Evolutionary conservation across 805 yeast species (phyloP), one percentile per base, ranked within the genome.

Genomic region (Suhomyces prunicola): DNA sequence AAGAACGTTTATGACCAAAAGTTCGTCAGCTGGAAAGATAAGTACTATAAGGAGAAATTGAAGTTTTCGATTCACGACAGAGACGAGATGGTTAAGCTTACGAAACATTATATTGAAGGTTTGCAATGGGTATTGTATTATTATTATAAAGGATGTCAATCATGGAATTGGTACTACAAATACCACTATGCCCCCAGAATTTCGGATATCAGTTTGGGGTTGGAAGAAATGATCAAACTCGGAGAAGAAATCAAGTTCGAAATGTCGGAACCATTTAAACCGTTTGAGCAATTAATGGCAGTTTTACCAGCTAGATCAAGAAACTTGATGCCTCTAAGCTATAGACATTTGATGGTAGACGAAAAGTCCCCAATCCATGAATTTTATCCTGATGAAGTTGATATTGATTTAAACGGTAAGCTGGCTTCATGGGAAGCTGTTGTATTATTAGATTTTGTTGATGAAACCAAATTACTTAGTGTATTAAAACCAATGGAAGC

Each of bases 401-500:
- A 85, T 50, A 78, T 89, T 35, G 99, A 94, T 72, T 79, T 84
- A 81, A 94, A 94, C 66, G 99, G 98, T 44, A 94, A 94, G 68
- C 89, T 91, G 51, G 96, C 94, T 2, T 87, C 90, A 48, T 94
- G 99, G 99, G 98, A 94, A 73, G 97, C 97, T 9, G 97, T 94
- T 52, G 97, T 94, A 6, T 80, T 90, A 62, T 80, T 94, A 54
- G 86, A 96, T 5, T 94, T 94, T 77, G 97, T 94, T 46, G 97
- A 94, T 59, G 90, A 88, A 63, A 70, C 81, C 29, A 79, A 94
- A 55, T 78, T 94, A 52, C 72, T 87, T 31, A 84, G 78, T 3
- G 93, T 93, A 1, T 81, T 94, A 81, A 75, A 71, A 47, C 89
- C 96, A 2, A 70, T 78, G 42, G 88, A 89, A 53, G 63, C 72